A percentile compares a stretch with the other conserved stretches of the same genome.
Conservation (phyloP, 108 stramenopile species). For the Skeletonema tropicum region DNA sequence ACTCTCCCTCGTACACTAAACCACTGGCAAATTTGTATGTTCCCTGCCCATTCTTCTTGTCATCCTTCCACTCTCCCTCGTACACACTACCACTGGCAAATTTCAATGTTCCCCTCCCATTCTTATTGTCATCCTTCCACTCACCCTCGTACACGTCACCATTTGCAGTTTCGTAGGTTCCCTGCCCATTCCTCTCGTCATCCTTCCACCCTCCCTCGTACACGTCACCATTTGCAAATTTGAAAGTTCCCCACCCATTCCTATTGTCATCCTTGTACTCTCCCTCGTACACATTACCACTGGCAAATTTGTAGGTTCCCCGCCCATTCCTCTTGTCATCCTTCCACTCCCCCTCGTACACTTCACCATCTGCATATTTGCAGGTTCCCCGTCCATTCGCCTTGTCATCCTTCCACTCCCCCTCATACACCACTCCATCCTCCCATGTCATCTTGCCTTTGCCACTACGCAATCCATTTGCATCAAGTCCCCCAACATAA, state of each 20-base stretch:
- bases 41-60: slow-evolving; percentile 47
- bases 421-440: too few species aligned
- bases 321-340: too few species aligned
- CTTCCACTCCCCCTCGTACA: too few species aligned
- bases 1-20: slow-evolving; percentile 49
- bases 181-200: slow-evolving; percentile 30
- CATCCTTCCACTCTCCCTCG: slow-evolving; percentile 52
- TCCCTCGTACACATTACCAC: slow-evolving; percentile 34
- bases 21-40: slow-evolving; percentile 37
- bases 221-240: neutral
- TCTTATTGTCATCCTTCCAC: neutral
- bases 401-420: too few species aligned
- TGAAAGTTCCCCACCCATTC: neutral
- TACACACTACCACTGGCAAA: slow-evolving; percentile 42
- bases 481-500: too few species aligned
- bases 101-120: neutral
- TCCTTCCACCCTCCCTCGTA: slow-evolving; percentile 28
- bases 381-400: too few species aligned
- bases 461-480: too few species aligned
- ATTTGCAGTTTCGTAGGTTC: too few species aligned
- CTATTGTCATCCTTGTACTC: neutral
- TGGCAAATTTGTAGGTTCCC: too few species aligned
- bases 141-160: slow-evolving; percentile 32
- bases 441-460: too few species aligned
- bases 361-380: too few species aligned